Evolutionary conservation across 1,139 yeast species (phyloP).

Genomic region (Kluyveromyces sp.): DNA sequence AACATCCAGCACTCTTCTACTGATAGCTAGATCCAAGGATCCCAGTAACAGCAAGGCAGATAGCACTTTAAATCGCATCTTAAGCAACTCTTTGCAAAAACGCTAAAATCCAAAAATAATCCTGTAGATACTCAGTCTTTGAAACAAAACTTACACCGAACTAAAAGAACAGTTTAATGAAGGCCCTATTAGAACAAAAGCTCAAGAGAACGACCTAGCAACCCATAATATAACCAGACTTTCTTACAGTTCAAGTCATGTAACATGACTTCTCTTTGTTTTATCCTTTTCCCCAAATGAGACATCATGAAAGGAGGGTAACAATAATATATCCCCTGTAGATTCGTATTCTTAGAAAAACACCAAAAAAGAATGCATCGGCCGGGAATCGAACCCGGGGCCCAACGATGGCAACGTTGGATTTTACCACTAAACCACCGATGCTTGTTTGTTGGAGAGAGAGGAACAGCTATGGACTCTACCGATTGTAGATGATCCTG

Average conservation of each 20-base stretch:
- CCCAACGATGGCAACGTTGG: conserved; percentile 25
- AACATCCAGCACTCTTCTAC: neutral
- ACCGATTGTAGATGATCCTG: no score
- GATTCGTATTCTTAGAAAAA: no score
- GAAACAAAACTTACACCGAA: no score
- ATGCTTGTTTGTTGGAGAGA: conserved; percentile 11
- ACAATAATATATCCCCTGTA: neutral
- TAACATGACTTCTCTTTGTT: neutral
- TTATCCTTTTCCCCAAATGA: neutral
- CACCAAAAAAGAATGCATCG: conserved; percentile 15
- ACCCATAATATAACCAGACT: no score
- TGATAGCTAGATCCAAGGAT: neutral
- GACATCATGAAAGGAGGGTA: neutral
- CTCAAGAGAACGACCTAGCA: no score
- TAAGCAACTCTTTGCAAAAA: neutral
- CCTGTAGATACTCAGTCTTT: no score
- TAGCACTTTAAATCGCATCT: neutral
- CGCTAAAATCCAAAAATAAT: no score
- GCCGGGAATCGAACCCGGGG: conserved; percentile 26
- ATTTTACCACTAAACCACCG: conserved; percentile 24
- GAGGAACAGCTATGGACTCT: no score
- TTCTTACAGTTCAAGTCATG: neutral
- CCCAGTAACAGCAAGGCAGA: neutral
- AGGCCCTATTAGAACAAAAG: no score
- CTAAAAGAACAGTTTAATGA: no score